A percentile compares a stretch with the other conserved stretches of the same genome.
Conservation (phyloP, 805 yeast genomes). For the Metschnikowia chrysomelidarum region DNA sequence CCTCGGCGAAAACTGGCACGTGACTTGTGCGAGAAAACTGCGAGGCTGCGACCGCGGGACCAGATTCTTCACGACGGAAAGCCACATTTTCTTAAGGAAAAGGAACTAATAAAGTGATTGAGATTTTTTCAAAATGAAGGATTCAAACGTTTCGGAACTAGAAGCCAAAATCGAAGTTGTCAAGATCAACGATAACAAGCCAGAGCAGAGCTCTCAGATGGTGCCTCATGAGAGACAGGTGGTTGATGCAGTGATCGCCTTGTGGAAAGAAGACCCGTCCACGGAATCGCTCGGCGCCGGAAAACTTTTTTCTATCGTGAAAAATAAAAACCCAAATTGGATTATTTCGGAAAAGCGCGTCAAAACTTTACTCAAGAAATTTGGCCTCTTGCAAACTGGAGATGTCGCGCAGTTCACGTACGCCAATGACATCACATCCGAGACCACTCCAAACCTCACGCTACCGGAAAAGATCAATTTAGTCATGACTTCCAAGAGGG, state of each 20-base stretch:
- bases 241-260: slow-evolving; percentile 54
- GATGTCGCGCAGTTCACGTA: slow-evolving; percentile 45
- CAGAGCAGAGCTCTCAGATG: slow-evolving; percentile 23
- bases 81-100: too few species aligned
- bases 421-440: slow-evolving; percentile 52
- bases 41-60: slow-evolving; percentile 2
- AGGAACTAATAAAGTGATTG: background rate
- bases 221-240: slow-evolving; percentile 60
- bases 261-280: slow-evolving; percentile 68
- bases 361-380: slow-evolving; percentile 50
- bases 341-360: slow-evolving; percentile 57
- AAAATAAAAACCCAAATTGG: slow-evolving; percentile 59
- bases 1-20: too few species aligned
- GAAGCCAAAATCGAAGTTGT: slow-evolving; percentile 32
- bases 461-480: slow-evolving; percentile 45
- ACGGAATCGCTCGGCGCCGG: slow-evolving; percentile 56
- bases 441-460: slow-evolving; percentile 43
- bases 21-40: slow-evolving; percentile 4
- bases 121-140: slow-evolving; percentile 1
- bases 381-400: slow-evolving; percentile 45
- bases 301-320: slow-evolving; percentile 52
- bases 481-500: slow-evolving; percentile 50
- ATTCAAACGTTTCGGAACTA: slow-evolving; percentile 1
- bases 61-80: background rate
- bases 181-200: slow-evolving; percentile 33